Evolutionary conservation across 805 yeast species (phyloP).

Genomic region (Metschnikowia arizonensis): DNA sequence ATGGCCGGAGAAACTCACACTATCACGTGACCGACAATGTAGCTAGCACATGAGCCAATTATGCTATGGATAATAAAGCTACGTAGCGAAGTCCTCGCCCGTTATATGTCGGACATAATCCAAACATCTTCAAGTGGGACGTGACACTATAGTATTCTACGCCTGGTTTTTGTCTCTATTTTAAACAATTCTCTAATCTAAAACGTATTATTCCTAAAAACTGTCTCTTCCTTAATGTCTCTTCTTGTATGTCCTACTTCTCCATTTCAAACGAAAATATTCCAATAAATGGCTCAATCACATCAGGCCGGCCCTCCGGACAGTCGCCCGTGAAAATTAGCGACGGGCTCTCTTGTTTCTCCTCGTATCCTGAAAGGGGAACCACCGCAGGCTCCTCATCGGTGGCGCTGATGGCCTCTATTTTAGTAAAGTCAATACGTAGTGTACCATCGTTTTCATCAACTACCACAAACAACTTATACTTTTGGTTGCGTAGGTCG

Average conservation of each 20-base stretch:
- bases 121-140: no score
- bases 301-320: slow-evolving; percentile 51
- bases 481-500: slow-evolving; percentile 45
- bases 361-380: slow-evolving; percentile 8
- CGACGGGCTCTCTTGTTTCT: slow-evolving; percentile 43
- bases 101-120: no score
- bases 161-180: no score
- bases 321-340: slow-evolving; percentile 48
- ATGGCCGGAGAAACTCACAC: slow-evolving; percentile 4
- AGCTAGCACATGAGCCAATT: background rate
- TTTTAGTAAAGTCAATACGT: slow-evolving; percentile 50
- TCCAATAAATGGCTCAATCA: slow-evolving; percentile 51
- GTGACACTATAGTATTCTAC: no score
- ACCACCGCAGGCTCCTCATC: slow-evolving; percentile 26
- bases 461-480: slow-evolving; percentile 46
- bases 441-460: slow-evolving; percentile 45
- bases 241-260: slow-evolving; percentile 12
- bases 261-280: slow-evolving; percentile 50
- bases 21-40: slow-evolving; percentile 1
- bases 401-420: slow-evolving; percentile 25
- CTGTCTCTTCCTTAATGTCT: no score
- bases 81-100: no score
- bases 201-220: no score
- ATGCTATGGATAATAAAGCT: no score
- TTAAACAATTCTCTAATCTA: no score